These are phyloP conservation scores for Lasiodiplodia gonubiensis DNA, from an alignment of 2,329 filamentous ascomycete species.

Conservation along the genomic window DNA sequence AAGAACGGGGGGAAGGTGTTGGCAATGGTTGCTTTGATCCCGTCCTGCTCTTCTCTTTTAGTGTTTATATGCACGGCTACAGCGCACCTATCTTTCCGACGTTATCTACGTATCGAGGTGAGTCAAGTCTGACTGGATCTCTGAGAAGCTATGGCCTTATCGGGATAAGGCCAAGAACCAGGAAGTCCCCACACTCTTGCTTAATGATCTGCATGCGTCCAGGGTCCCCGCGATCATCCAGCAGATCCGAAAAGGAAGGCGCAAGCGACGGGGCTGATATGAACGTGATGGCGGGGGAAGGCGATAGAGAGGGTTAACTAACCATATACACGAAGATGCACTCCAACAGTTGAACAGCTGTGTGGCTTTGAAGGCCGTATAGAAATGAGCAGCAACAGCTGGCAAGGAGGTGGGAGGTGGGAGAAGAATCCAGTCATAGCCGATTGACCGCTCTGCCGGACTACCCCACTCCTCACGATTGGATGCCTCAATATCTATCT, in stretches of 20 bases:
- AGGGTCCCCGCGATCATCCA: not conserved
- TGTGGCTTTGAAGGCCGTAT: not conserved
- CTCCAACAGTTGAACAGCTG: not conserved
- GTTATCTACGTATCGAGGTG: not conserved
- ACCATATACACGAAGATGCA: not conserved
- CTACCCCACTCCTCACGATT: not conserved
- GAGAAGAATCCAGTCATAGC: not conserved
- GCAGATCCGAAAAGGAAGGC: not conserved
- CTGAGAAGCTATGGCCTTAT: not conserved
- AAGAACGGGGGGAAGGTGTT: not conserved
- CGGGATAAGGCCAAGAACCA: not conserved
- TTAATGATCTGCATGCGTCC: not conserved
- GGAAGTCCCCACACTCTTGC: not conserved
- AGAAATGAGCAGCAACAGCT: not conserved
- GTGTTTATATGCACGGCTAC: not conserved
- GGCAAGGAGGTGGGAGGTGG: not conserved
- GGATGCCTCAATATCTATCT: not conserved
- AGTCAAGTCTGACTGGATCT: not conserved
- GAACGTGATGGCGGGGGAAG: not conserved
- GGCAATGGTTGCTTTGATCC: not conserved
- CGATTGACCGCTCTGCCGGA: not conserved
- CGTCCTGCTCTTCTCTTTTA: not conserved
- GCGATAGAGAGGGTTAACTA: not conserved
- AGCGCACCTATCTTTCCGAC: not conserved
- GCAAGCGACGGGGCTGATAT: not conserved